phyloP scores from a whole-genome alignment of 352 stramenopile genomes.

The Phytophthora europaea region DNA sequence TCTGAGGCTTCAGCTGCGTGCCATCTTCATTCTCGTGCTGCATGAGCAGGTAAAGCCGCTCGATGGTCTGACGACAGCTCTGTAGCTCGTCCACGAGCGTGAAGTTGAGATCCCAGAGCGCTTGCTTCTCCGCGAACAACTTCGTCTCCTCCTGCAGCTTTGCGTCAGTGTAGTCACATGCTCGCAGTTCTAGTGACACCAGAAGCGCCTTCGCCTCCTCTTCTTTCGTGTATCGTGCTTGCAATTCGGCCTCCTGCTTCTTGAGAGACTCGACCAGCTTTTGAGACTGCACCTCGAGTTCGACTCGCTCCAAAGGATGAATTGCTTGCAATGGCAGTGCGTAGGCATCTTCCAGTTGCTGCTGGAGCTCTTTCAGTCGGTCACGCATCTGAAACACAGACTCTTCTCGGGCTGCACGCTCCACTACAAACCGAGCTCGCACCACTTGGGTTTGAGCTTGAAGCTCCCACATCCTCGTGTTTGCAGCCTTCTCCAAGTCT shows the following conservation, averaged over 20 bases:
- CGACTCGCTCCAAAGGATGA: conserved; percentile 58
- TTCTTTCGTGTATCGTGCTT: conserved; percentile 44
- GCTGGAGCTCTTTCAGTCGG: conserved; percentile 50
- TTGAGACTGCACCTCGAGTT: conserved; percentile 47
- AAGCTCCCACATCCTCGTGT: conserved; percentile 59
- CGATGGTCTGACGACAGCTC: conserved; percentile 47
- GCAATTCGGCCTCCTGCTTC: conserved; percentile 28
- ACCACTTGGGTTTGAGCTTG: conserved; percentile 71
- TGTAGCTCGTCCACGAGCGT: conserved; percentile 55
- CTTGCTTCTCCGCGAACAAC: conserved; percentile 72
- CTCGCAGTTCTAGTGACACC: conserved; percentile 56
- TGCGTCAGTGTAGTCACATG: conserved; percentile 50
- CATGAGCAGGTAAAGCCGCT: conserved; percentile 51
- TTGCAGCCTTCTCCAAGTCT: conserved; percentile 54
- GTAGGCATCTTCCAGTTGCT: conserved; percentile 52
- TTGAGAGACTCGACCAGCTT: conserved; percentile 36
- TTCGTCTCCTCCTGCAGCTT: conserved; percentile 67
- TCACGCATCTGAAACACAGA: conserved; percentile 66
- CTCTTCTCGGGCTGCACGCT: conserved; percentile 68
- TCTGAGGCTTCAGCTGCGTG: not conserved
- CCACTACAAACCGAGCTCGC: conserved; percentile 65
- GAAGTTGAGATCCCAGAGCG: conserved; percentile 66
- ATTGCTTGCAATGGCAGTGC: conserved; percentile 60
- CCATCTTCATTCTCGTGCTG: conserved; percentile 12
- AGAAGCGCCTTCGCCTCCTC: conserved; percentile 53